Base-by-base conservation (phyloP, 495 filamentous ascomycete species). In the Friedmanniomyces simplex region DNA sequence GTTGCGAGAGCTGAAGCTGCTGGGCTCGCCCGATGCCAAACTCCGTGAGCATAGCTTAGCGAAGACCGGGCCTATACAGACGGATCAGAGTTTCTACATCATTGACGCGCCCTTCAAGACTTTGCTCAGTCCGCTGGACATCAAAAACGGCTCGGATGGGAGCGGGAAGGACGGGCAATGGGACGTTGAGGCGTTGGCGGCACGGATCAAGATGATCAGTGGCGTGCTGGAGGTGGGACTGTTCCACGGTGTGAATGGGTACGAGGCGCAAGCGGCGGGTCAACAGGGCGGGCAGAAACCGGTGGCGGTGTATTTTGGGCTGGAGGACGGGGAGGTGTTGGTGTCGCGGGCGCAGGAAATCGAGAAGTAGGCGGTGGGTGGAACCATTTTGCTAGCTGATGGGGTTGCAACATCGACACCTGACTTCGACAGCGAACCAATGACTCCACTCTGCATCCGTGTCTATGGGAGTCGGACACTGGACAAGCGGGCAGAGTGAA, bases 191-290 rank as follows among this genome's bases (percentile, higher is more conserved):
- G 75, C 74, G 12, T 73, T 98, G 46, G 81, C 88, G 11, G 71
- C 70, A 46, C 71, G 78, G 58, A 84, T 98, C 66, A 94, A 91
- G 69, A 71, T 77, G 56, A 87, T 97, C 56, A 82, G 83, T 3
- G 93, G 93, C 45, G 90, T 98, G 12, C 72, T 95, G 50, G 91
- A 96, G 66, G 89, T 95, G 39, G 93, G 93, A 30, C 77, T 97
- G 34, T 98, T 98, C 76, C 80, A 79, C 46, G 90, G 90, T 0
- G 47, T 79, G 60, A 89, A 89, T 54, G 90, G 90, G 3, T 69
- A 77, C 2, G 73, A 91, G 69, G 82, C 83, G 34, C 74, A 71
- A 46, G 70, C 76, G 50, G 72, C 75, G 45, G 60, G 52, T 32
- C 41, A 47, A 32, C 54, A 62, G 25, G 86, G 89, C 32, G 93